Conservation (phyloP, 75 land plant species). For the Pinus taeda region DNA sequence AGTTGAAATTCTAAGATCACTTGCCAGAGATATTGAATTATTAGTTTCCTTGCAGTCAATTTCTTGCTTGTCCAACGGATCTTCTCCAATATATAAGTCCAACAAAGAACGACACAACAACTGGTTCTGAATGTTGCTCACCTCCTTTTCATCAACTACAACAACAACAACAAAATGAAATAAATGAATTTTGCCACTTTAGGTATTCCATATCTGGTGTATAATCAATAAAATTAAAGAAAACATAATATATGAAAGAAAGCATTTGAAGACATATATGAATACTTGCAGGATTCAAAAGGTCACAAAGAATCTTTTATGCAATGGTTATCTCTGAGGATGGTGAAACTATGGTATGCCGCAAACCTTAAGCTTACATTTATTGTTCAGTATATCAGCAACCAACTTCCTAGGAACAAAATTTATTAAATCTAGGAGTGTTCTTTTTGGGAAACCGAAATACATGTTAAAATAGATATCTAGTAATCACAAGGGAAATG, state of each 20-base stretch:
- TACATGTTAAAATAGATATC: neutral
- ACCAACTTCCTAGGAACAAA: neutral
- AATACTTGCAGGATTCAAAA: neutral
- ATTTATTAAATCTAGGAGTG: neutral
- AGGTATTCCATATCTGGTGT: slow-evolving; percentile 5
- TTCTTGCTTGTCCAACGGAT: slow-evolving; percentile 76
- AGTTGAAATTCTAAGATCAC: too few relatives aligned
- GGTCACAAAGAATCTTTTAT: neutral
- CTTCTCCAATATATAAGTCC: slow-evolving; percentile 92
- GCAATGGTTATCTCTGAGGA: neutral
- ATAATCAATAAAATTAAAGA: neutral
- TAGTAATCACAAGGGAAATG: neutral
- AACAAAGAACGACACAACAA: slow-evolving; percentile 78
- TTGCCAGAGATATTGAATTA: too few relatives aligned
- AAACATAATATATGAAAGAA: neutral
- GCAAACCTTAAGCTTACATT: too few relatives aligned
- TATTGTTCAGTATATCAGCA: neutral
- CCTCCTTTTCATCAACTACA: slow-evolving; percentile 87
- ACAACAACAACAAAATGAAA: neutral
- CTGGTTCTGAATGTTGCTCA: slow-evolving; percentile 52
- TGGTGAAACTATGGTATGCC: neutral
- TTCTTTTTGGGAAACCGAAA: neutral
- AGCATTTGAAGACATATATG: neutral
- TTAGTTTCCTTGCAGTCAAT: too few relatives aligned
- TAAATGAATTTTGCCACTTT: slow-evolving; percentile 2